phyloP scores from a whole-genome alignment of 306 rosid genomes.

The Clitoria ternatea region DNA sequence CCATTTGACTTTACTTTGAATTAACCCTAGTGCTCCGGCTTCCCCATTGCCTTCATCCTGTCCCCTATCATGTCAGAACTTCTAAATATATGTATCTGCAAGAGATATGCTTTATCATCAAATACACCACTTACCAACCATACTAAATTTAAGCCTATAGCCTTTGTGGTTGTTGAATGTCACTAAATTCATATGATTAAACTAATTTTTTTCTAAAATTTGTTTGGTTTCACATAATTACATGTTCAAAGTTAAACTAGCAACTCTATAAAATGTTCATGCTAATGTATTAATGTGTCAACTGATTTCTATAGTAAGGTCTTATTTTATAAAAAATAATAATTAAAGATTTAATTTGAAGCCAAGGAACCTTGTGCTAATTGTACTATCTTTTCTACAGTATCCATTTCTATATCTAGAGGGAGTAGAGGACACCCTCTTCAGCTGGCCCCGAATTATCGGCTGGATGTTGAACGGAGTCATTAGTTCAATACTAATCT shows the following conservation, averaged over 20 bases:
- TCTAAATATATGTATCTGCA: too few species aligned
- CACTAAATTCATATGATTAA: background rate
- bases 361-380: constrained; percentile 2
- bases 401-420: constrained; percentile 63
- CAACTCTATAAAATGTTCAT: background rate
- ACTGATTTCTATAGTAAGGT: background rate
- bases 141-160: background rate
- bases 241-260: background rate
- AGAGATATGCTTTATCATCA: background rate
- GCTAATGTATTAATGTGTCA: background rate
- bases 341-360: background rate
- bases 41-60: too few species aligned
- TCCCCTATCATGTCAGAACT: too few species aligned
- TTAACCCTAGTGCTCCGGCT: too few species aligned
- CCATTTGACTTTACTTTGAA: too few species aligned
- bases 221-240: background rate
- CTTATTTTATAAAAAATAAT: too few species aligned
- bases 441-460: constrained; percentile 73
- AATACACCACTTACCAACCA: background rate
- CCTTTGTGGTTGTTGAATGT: background rate
- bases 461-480: constrained; percentile 86
- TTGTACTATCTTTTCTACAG: constrained; percentile 35
- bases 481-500: constrained; percentile 64
- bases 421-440: constrained; percentile 73
- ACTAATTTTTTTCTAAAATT: background rate